A percentile compares a stretch with the other conserved stretches of the same genome.
These are phyloP conservation scores for Penicillium desertorum DNA, from an alignment of 495 filamentous ascomycete species.

Conservation along the genomic window DNA sequence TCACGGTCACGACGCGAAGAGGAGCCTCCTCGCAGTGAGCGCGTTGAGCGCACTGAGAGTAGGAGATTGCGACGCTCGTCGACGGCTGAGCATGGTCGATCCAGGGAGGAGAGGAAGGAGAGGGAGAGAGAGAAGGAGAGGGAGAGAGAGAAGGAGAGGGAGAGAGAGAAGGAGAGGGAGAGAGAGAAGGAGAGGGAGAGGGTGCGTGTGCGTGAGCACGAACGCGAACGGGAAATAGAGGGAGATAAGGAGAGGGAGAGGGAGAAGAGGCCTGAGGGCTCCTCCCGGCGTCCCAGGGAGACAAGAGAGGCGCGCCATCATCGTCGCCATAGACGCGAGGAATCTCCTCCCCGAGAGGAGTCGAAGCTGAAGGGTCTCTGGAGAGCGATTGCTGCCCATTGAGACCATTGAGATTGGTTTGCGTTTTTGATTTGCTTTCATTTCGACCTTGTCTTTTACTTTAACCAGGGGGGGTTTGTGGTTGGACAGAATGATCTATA, in stretches of 20 bases:
- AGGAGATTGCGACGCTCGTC: slow-evolving; percentile 2
- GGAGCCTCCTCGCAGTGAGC: slow-evolving; percentile 19
- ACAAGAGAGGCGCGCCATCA: slow-evolving; percentile 24
- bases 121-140: neutral
- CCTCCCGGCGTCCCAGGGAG: slow-evolving; percentile 22
- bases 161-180: neutral
- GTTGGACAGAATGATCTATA: slow-evolving; percentile 9
- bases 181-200: slow-evolving; percentile 13
- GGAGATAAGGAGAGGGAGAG: slow-evolving; percentile 17
- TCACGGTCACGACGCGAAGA: slow-evolving; percentile 28
- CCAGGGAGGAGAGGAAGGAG: slow-evolving; percentile 10
- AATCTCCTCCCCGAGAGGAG: slow-evolving; percentile 33
- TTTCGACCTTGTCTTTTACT: slow-evolving; percentile 21
- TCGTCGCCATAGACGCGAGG: slow-evolving; percentile 36
- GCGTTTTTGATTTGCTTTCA: slow-evolving; percentile 11
- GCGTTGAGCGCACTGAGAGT: slow-evolving; percentile 9
- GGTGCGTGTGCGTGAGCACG: slow-evolving; percentile 2
- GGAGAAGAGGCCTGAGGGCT: slow-evolving; percentile 25
- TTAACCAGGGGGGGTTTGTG: slow-evolving; percentile 7
- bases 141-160: slow-evolving; percentile 14
- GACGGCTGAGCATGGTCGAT: slow-evolving; percentile 6
- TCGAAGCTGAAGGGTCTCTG: slow-evolving; percentile 42
- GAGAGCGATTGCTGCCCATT: slow-evolving; percentile 40
- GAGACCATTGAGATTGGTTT: slow-evolving; percentile 13
- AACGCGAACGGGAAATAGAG: slow-evolving; percentile 17